phyloP scores from a whole-genome alignment of 139 green algal species.

The Yamagishiella unicocca region DNA sequence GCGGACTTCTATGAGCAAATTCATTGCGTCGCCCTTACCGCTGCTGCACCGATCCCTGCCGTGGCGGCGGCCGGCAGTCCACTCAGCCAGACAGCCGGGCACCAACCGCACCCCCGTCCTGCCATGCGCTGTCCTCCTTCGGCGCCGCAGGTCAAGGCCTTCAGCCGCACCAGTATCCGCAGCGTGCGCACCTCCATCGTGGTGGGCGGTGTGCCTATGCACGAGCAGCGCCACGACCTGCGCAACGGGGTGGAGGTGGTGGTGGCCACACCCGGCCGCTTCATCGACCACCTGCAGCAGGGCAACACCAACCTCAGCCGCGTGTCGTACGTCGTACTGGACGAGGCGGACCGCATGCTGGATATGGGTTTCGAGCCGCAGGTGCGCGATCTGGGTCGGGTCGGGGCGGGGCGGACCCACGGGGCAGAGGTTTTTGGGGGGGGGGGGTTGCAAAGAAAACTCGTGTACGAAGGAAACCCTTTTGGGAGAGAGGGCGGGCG shows the following conservation, averaged over 20 bases:
- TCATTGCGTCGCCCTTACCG: too few relatives aligned
- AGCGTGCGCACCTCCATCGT: slow-evolving; percentile 74
- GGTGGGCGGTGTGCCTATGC: slow-evolving; percentile 75
- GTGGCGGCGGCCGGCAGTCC: too few relatives aligned
- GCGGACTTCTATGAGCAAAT: too few relatives aligned
- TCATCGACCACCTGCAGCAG: slow-evolving; percentile 91
- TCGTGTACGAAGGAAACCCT: too few relatives aligned
- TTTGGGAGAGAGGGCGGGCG: too few relatives aligned
- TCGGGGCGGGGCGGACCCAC: background rate
- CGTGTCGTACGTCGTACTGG: slow-evolving; percentile 90
- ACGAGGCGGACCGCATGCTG: slow-evolving; percentile 97
- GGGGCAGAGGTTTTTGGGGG: too few relatives aligned
- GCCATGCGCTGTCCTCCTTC: too few relatives aligned
- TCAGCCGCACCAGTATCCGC: slow-evolving; percentile 75
- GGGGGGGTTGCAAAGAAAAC: too few relatives aligned
- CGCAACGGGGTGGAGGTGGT: slow-evolving; percentile 82
- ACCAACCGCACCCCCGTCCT: too few relatives aligned
- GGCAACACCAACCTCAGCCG: slow-evolving; percentile 81
- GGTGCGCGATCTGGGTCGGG: slow-evolving; percentile 66
- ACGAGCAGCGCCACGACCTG: slow-evolving; percentile 87
- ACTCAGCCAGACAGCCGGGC: too few relatives aligned
- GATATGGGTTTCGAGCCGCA: slow-evolving; percentile 98
- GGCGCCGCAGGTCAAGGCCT: slow-evolving; percentile 47
- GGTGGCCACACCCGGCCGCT: slow-evolving; percentile 89
- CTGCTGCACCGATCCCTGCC: too few relatives aligned